Evolutionary conservation across 1,284 basidiomycete species (phyloP), one percentile per base, ranked within the genome.

Genomic region (Coniferiporia weirii): DNA sequence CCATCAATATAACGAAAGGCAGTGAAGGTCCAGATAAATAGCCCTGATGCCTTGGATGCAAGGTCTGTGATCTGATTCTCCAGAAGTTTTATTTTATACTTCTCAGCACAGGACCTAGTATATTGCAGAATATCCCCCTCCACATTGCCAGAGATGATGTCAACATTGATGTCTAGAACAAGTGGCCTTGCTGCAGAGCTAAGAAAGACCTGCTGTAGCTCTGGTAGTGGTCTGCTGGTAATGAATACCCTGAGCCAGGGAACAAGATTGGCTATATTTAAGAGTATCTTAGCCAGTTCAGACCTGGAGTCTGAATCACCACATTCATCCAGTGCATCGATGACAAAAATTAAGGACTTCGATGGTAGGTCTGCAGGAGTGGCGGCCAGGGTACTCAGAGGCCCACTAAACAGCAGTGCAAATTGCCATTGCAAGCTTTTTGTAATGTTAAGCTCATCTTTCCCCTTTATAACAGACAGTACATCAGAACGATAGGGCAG

Each of bases 251-350:
- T 54, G 40, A 54, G 53, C 53, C 53, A 54, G 17, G 53, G 53
- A 3, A 35, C 53, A 7, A 27, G 3, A 7, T 15, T 10, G 5
- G 53, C 53, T 17, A 54, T 9, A 1, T 45, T 1, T 3, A 13
- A n/a, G 6, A 46, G 3, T 15, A 32, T 46, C 27, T 32, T 4
- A 20, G 22, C 47, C 12, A 56, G 20, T 8, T 20, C 12, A 27
- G 22, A 15, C 20, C 46, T 34, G 17, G 46, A 56, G 1, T 27
- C 13, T 32, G 17, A 13, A 12, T 56, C 46, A 19, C 43, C 17
- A 13, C 49, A 52, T 32, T 52, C 38, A n/a, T 58, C 56, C 1
- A 58, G 35, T 19, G 49, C 56, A 46, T 58, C 56, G 1, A 58
- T 27, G 6, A 58, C 56, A 15, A 58, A 13, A 10, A 58, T 34